These are phyloP conservation scores for Penicillium salamii DNA, from an alignment of 495 filamentous ascomycete species.

Conservation along the genomic window DNA sequence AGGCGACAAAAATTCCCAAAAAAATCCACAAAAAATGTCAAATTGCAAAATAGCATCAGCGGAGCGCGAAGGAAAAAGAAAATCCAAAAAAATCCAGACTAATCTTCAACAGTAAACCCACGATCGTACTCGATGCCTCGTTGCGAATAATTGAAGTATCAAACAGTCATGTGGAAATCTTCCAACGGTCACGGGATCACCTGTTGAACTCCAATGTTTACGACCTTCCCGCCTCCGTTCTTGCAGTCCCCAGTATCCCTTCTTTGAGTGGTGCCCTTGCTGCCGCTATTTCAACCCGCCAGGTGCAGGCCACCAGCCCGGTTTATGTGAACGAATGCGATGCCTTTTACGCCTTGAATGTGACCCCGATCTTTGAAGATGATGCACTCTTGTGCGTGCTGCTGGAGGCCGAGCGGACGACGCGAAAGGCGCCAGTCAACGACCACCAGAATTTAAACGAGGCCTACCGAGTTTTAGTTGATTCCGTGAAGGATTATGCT, in stretches of 20 bases:
- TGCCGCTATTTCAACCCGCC: slow-evolving; percentile 39
- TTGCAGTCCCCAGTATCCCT: slow-evolving; percentile 36
- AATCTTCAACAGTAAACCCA: slow-evolving; percentile 27
- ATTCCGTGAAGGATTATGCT: slow-evolving; percentile 64
- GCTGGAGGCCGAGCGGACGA: slow-evolving; percentile 42
- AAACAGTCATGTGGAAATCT: slow-evolving; percentile 42
- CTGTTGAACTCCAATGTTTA: slow-evolving; percentile 44
- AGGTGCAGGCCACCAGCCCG: slow-evolving; percentile 28
- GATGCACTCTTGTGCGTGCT: slow-evolving; percentile 43
- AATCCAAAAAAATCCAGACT: too few relatives aligned
- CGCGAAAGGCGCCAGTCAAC: slow-evolving; percentile 14
- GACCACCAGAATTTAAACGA: slow-evolving; percentile 52
- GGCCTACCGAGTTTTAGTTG: slow-evolving; percentile 60
- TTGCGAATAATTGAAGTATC: slow-evolving; percentile 49
- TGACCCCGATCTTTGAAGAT: slow-evolving; percentile 52
- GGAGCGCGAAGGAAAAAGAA: too few relatives aligned
- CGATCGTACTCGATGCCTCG: slow-evolving; percentile 46
- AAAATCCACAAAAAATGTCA: too few relatives aligned
- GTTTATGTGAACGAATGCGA: slow-evolving; percentile 22
- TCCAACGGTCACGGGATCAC: slow-evolving; percentile 33
- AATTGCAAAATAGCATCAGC: too few relatives aligned
- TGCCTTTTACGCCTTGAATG: slow-evolving; percentile 38
- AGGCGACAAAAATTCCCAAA: background rate
- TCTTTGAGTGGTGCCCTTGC: slow-evolving; percentile 42
- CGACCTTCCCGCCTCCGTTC: slow-evolving; percentile 28